These are phyloP conservation scores for Lycium ferocissimum DNA, from an alignment of 257 asterid species.

Conservation along the genomic window DNA sequence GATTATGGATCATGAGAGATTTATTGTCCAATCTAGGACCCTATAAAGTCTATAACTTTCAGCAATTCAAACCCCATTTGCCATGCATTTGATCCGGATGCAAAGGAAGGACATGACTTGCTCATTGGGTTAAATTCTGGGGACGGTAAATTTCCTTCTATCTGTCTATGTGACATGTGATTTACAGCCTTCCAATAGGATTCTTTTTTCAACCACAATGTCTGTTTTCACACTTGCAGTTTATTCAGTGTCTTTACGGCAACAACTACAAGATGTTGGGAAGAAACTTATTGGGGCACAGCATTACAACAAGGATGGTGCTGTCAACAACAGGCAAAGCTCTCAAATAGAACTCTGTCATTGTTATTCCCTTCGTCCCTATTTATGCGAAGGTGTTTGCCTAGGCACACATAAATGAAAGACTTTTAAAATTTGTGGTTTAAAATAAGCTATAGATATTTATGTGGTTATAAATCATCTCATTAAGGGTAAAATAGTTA, in stretches of 20 bases:
- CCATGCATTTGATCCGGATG: conserved; percentile 95
- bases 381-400: too few relatives aligned
- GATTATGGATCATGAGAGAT: conserved; percentile 48
- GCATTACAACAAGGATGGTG: conserved; percentile 97
- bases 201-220: conserved; percentile 25
- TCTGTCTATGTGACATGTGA: background rate
- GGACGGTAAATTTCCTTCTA: conserved; percentile 63
- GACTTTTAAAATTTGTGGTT: too few relatives aligned
- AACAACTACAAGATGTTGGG: conserved; percentile 94
- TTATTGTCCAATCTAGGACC: conserved; percentile 71
- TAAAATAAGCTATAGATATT: too few relatives aligned
- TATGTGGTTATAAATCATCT: too few relatives aligned
- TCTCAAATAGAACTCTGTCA: background rate
- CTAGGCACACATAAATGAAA: too few relatives aligned
- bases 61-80: conserved; percentile 93
- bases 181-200: conserved; percentile 3
- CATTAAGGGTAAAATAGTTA: too few relatives aligned
- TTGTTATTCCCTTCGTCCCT: too few relatives aligned
- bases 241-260: conserved; percentile 90
- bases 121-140: conserved; percentile 94
- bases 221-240: conserved; percentile 60
- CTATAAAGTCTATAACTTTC: conserved; percentile 91
- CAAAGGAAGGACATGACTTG: conserved; percentile 98
- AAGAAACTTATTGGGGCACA: conserved; percentile 99
- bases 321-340: conserved; percentile 78